Percentiles rank a stretch among this genome's conserved stretches.
phyloP scores from a whole-genome alignment of 2,329 filamentous ascomycete genomes.

The Kalaharituber pfeilii region DNA sequence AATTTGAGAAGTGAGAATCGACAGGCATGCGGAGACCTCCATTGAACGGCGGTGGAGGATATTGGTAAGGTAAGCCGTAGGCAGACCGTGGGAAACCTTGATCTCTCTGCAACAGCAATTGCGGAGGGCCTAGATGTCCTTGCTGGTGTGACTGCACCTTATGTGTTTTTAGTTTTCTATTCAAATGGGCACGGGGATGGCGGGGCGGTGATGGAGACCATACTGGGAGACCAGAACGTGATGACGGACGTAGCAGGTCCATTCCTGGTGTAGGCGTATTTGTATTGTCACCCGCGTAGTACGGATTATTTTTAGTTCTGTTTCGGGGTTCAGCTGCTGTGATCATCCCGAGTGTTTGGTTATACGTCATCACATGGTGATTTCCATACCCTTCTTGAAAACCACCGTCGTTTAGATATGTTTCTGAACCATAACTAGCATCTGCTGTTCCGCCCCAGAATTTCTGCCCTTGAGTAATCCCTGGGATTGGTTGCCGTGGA shows the following conservation, averaged over 20 bases:
- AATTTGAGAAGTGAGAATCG: conserved; percentile 18
- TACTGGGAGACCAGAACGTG: not conserved
- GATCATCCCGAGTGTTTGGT: not conserved
- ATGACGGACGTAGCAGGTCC: not conserved
- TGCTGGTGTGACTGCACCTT: not conserved
- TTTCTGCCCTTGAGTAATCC: not conserved
- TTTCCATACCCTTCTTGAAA: not conserved
- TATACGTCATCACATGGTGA: not conserved
- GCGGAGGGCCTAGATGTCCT: not conserved
- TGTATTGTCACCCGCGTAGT: not conserved
- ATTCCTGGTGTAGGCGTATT: not conserved
- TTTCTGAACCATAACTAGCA: not conserved
- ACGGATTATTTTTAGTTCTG: not conserved
- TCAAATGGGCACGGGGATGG: not conserved
- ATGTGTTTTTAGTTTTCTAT: not conserved
- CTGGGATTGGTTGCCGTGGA: conserved; percentile 8
- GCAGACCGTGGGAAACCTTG: not conserved
- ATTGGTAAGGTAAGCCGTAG: not conserved
- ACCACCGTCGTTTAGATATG: not conserved
- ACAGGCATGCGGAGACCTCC: conserved; percentile 16
- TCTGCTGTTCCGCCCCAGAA: not conserved
- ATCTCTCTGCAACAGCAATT: not conserved
- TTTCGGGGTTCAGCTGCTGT: not conserved
- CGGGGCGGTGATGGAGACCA: not conserved
- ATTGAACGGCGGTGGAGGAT: not conserved